Evolutionary conservation across 768 basidiomycete genomes (phyloP).

Genomic region (Mycena rosella): DNA sequence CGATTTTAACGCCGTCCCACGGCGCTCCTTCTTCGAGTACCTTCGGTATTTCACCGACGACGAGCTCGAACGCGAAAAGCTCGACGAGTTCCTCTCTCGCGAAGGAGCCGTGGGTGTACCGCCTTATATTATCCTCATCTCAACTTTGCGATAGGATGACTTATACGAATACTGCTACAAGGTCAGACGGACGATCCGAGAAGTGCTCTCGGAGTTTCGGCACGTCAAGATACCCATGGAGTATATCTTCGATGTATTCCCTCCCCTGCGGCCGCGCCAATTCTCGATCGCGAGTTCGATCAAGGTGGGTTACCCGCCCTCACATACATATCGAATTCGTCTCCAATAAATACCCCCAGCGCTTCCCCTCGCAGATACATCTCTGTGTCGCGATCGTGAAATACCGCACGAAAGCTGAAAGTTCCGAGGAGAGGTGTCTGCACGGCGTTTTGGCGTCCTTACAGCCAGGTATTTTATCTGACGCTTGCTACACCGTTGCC

Average conservation of each 20-base stretch:
- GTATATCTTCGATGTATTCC: constrained; percentile 92
- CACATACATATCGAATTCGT: not conserved
- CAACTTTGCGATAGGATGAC: constrained; percentile 77
- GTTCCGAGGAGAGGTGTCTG: constrained; percentile 86
- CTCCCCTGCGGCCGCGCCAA: constrained; percentile 83
- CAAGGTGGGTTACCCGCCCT: constrained; percentile 56
- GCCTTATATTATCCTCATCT: not conserved
- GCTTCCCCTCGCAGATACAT: constrained; percentile 78
- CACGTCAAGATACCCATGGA: constrained; percentile 80
- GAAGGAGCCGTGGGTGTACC: constrained; percentile 73
- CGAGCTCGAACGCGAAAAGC: constrained; percentile 83
- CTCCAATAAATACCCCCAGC: constrained; percentile 42
- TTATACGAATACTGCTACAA: constrained; percentile 88
- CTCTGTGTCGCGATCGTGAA: constrained; percentile 93
- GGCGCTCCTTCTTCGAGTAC: constrained; percentile 87
- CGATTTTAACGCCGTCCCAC: constrained; percentile 88
- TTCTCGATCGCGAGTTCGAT: constrained; percentile 94
- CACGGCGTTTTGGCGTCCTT: constrained; percentile 82
- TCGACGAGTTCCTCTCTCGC: constrained; percentile 82
- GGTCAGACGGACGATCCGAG: constrained; percentile 84
- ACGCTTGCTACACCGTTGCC: no score
- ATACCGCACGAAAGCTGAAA: constrained; percentile 88
- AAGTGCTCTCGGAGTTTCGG: constrained; percentile 91
- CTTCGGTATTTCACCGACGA: constrained; percentile 83
- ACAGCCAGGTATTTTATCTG: constrained; percentile 57